These are phyloP conservation scores for Penicillium soppii DNA, from an alignment of 495 filamentous ascomycete species.

Conservation along the genomic window DNA sequence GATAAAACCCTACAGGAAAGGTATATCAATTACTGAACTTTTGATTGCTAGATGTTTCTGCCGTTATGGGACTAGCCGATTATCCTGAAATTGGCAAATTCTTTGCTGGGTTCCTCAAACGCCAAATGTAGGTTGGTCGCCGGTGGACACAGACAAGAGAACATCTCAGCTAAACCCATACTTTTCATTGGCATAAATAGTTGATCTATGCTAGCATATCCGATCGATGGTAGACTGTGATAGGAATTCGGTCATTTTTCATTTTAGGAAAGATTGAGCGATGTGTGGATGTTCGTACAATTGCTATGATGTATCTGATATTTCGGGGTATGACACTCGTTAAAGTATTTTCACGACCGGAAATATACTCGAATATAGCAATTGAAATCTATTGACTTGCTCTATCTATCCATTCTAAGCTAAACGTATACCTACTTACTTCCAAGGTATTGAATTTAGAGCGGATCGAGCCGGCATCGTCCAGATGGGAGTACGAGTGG, in stretches of 20 bases:
- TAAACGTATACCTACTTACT: too few relatives aligned
- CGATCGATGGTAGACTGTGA: neutral
- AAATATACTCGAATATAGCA: too few relatives aligned
- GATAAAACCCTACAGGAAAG: slow-evolving; percentile 12
- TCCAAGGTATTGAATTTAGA: too few relatives aligned
- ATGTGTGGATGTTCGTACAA: neutral
- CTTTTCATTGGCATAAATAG: neutral
- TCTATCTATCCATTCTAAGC: too few relatives aligned
- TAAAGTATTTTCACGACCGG: too few relatives aligned
- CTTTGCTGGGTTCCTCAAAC: slow-evolving; percentile 39
- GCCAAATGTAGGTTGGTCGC: slow-evolving; percentile 20
- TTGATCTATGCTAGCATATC: neutral
- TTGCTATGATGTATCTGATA: too few relatives aligned
- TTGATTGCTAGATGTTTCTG: slow-evolving; percentile 33
- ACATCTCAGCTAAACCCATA: neutral
- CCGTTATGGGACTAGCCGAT: slow-evolving; percentile 33
- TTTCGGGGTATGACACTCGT: too few relatives aligned
- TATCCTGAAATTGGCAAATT: slow-evolving; percentile 37
- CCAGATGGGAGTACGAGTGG: too few relatives aligned
- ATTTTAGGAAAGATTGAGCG: neutral
- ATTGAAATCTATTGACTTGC: too few relatives aligned
- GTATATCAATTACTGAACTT: neutral
- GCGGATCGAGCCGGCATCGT: too few relatives aligned
- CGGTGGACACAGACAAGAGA: neutral
- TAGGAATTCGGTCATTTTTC: too few relatives aligned